Conservation (phyloP, 257 asterid species). For the Marsdenia floribunda region DNA sequence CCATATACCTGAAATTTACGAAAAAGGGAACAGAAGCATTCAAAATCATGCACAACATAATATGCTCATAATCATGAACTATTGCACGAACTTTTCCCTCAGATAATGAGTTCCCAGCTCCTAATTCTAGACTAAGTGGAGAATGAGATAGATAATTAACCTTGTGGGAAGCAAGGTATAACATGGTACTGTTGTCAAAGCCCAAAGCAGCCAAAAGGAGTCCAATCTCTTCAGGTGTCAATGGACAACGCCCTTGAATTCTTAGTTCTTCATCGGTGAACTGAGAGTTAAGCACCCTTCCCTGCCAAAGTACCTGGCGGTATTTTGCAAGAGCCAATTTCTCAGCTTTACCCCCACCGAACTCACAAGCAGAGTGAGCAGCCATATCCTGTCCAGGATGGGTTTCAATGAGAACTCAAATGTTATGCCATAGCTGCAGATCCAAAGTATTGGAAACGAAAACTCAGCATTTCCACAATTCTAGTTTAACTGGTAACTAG, state of each 20-base stretch:
- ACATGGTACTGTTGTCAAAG: conserved; percentile 71
- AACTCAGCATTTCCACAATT: neutral
- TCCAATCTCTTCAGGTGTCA: conserved; percentile 96
- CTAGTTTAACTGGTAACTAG: neutral
- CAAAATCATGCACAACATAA: neutral
- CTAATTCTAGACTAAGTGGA: neutral
- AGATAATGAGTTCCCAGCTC: neutral
- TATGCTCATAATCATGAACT: neutral
- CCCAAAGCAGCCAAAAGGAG: conserved; percentile 87
- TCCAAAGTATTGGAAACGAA: neutral
- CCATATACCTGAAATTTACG: conserved; percentile 60
- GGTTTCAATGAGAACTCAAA: neutral
- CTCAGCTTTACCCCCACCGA: conserved; percentile 94
- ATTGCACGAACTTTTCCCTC: neutral
- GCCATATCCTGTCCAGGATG: conserved; percentile 71
- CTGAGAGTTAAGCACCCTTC: conserved; percentile 87
- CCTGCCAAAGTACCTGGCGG: conserved; percentile 89
- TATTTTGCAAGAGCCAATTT: conserved; percentile 86
- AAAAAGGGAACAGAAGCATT: neutral
- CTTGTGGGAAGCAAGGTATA: conserved; percentile 91
- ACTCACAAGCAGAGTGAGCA: conserved; percentile 95
- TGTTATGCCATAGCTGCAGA: neutral
- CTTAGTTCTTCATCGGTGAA: conserved; percentile 89
- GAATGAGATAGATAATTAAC: conserved; percentile 23
- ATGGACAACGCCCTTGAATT: conserved; percentile 83